Conservation (phyloP, 2,329 filamentous ascomycete genomes). For the Neonectria punicea region DNA sequence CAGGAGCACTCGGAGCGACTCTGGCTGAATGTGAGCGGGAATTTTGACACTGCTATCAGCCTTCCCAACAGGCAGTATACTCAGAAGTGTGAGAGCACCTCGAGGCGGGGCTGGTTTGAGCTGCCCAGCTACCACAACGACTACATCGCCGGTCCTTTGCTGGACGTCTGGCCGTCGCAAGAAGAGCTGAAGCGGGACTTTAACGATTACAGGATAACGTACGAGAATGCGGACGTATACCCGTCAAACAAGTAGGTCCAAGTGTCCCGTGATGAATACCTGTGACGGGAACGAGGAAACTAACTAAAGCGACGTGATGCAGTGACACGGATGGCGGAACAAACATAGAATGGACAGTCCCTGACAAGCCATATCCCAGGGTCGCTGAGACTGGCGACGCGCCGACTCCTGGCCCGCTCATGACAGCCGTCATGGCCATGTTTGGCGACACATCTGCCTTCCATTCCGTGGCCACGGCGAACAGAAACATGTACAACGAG, state of each 20-base stretch:
- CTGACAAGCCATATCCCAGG: neutral
- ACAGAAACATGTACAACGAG: neutral
- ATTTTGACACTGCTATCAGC: no score
- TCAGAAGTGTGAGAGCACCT: slow-evolving; percentile 19
- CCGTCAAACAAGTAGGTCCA: neutral
- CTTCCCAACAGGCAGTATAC: neutral
- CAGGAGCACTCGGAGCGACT: slow-evolving; percentile 20
- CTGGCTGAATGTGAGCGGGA: slow-evolving; percentile 7
- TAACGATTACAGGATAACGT: slow-evolving; percentile 1
- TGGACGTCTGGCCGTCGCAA: slow-evolving; percentile 13
- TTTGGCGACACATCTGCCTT: slow-evolving; percentile 27
- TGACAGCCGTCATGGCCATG: slow-evolving; percentile 20
- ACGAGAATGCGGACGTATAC: neutral
- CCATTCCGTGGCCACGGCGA: neutral
- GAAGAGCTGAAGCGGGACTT: neutral
- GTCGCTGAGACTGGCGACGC: neutral
- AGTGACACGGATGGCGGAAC: no score
- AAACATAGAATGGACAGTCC: neutral
- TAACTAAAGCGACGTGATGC: no score
- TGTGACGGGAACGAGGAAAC: neutral
- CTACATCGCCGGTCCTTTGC: neutral
- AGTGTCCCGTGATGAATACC: neutral
- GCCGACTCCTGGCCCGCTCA: slow-evolving; percentile 18
- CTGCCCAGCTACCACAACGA: slow-evolving; percentile 23
- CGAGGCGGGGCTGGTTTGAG: slow-evolving; percentile 31